These are phyloP conservation scores for Rhodotorula glutinis DNA, from an alignment of 1,284 basidiomycete genomes.

Conservation along the genomic window DNA sequence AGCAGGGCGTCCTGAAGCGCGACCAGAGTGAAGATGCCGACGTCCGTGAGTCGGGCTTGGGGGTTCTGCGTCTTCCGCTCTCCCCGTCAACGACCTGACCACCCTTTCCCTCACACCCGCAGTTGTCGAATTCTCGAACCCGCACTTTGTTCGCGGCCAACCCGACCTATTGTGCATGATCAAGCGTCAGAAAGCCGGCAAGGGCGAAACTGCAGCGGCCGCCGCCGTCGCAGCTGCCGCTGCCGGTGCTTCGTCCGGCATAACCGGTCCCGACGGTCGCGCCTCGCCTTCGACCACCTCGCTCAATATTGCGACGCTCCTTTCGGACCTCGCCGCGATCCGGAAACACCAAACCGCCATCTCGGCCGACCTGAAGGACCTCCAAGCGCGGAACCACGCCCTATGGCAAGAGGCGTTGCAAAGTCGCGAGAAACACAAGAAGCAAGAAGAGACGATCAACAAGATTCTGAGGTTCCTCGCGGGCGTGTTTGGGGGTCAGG, in stretches of 20 bases:
- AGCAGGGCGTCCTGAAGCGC: conserved; percentile 77
- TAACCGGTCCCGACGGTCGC: conserved; percentile 4
- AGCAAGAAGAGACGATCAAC: conserved; percentile 96
- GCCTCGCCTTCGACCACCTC: conserved; percentile 24
- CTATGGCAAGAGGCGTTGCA: conserved; percentile 89
- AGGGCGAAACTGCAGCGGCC: conserved; percentile 25
- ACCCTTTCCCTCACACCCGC: not conserved
- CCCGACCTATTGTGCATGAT: conserved; percentile 88
- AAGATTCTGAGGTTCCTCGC: conserved; percentile 91
- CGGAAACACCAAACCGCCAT: conserved; percentile 88
- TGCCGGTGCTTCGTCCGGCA: not conserved
- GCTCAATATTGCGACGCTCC: conserved; percentile 69
- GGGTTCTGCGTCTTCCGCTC: not conserved
- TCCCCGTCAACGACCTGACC: too few relatives aligned
- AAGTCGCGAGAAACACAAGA: conserved; percentile 73
- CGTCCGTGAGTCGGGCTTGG: conserved; percentile 60
- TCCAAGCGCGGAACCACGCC: conserved; percentile 82
- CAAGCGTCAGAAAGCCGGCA: conserved; percentile 63
- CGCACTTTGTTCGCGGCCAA: conserved; percentile 82
- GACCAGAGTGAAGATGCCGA: conserved; percentile 72
- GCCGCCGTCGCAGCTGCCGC: conserved; percentile 16
- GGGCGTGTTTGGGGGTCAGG: conserved; percentile 72
- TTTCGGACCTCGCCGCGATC: conserved; percentile 81
- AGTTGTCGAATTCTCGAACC: conserved; percentile 70
- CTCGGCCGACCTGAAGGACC: conserved; percentile 77